phyloP scores from a whole-genome alignment of 805 yeast genomes.

The Blastobotrys chiropterorum region DNA sequence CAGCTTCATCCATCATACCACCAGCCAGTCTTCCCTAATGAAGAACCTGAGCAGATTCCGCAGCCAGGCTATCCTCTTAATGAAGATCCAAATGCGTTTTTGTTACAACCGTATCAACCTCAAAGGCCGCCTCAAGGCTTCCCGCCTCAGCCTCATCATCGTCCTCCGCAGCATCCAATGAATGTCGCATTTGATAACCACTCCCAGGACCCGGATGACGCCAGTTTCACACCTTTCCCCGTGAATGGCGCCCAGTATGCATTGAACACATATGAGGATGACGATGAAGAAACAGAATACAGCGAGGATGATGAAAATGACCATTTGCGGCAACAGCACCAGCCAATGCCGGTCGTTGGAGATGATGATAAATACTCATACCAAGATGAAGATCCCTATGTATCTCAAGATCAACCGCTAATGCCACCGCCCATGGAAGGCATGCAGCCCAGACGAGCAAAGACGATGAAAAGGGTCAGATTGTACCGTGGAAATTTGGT shows the following conservation, averaged over 20 bases:
- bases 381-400: conserved; percentile 19
- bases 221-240: conserved; percentile 31
- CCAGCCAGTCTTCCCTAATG: neutral
- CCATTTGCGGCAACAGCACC: too few species aligned
- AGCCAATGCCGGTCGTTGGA: too few species aligned
- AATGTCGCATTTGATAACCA: neutral
- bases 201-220: conserved; percentile 20
- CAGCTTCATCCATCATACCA: neutral
- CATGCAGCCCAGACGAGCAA: conserved; percentile 28
- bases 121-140: neutral
- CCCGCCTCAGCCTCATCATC: too few species aligned
- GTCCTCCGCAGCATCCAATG: neutral
- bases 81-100: neutral
- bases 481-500: conserved; percentile 78
- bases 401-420: conserved; percentile 13
- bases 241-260: conserved; percentile 34
- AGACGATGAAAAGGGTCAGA: conserved; percentile 56
- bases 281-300: conserved; percentile 17
- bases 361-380: conserved; percentile 13
- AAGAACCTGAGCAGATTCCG: neutral
- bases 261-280: conserved; percentile 28
- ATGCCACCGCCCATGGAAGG: conserved; percentile 23
- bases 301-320: conserved; percentile 20
- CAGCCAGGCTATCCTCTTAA: neutral
- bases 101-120: neutral